Evolutionary conservation across 108 stramenopile species (phyloP).

Genomic region (Heterococcus sp.): DNA sequence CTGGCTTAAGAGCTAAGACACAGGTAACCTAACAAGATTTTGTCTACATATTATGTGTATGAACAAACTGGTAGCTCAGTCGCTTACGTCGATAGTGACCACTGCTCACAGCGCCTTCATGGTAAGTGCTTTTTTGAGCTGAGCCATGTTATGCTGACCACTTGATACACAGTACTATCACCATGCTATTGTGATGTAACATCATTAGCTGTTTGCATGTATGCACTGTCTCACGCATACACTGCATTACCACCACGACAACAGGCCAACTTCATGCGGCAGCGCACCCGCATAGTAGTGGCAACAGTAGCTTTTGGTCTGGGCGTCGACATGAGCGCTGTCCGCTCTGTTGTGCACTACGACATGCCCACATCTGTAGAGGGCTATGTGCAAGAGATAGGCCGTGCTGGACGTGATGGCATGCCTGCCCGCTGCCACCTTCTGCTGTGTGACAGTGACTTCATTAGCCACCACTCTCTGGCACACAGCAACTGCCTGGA

Average conservation of each 20-base stretch:
- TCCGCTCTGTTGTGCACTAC: conserved; percentile 47
- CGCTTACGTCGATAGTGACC: too few species aligned
- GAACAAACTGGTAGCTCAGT: too few species aligned
- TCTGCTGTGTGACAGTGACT: conserved; percentile 24
- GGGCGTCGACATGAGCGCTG: conserved; percentile 91
- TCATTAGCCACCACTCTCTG: conserved; percentile 21
- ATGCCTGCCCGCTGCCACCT: conserved; percentile 8
- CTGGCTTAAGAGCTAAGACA: conserved; percentile 50
- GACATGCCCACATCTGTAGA: conserved; percentile 31
- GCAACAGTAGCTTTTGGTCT: conserved; percentile 94
- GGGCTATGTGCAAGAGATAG: conserved; percentile 41
- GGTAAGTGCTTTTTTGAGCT: too few species aligned
- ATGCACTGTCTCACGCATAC: too few species aligned
- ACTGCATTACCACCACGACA: too few species aligned
- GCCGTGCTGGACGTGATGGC: conserved; percentile 47
- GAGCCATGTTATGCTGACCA: too few species aligned
- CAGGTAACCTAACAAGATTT: conserved; percentile 55
- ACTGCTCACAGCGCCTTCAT: too few species aligned
- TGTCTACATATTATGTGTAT: too few species aligned
- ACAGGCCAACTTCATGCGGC: conserved; percentile 67
- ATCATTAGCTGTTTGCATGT: neutral
- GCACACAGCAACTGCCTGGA: conserved; percentile 28
- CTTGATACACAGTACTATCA: too few species aligned
- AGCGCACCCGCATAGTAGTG: conserved; percentile 70
- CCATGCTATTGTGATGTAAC: too few species aligned